Base-by-base conservation (phyloP, 495 filamentous ascomycete genomes). In the Filosporella fistucella region DNA sequence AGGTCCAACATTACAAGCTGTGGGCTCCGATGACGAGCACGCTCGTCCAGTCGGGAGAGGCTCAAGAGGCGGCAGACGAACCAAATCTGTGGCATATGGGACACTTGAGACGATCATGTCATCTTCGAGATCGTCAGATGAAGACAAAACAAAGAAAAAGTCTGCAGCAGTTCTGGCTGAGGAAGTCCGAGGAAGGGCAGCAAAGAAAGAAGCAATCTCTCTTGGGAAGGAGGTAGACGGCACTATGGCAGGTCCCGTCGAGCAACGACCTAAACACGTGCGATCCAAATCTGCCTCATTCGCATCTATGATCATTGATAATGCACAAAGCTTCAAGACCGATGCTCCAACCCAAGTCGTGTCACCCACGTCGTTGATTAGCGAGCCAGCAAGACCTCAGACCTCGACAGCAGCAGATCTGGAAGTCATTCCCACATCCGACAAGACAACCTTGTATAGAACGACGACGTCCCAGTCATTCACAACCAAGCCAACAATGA, bases 31-130 rank as follows among this genome's bases (percentile, higher is more conserved):
- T 28, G 74, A 77, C 41, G 71, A 76, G 43, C 44, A 49, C 50
- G 13, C 51, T 50, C 30, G 62, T 49, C 33, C 59, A 53, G 44
- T 38, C n/a, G 54, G 56, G 41, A 58, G 61, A 45, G 42, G 56
- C 14, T 46, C 38, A 8, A 62, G 60, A 45, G 55, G 57, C 20
- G 61, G 57, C 9, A 56, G 68, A 45, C 55, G 68, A 37, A 47
- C 50, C 16, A 70, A 64, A 46, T 75, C 70, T 22, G 61, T 58
- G 3, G 75, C 76, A 6, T 74, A 75, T 44, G 71, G 72, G 4
- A 77, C 74, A 3, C 48, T 80, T 18, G 75, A 80, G 42, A 80
- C 75, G 1, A 78, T 78, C 54, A 78, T 77, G 65, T 75, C 70
- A 34, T 73, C 69, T 0, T 78, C 75, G 45, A 68, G 73, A 35